Evolutionary conservation across 1,139 yeast species (phyloP).

Genomic region (Taphrina confusa): DNA sequence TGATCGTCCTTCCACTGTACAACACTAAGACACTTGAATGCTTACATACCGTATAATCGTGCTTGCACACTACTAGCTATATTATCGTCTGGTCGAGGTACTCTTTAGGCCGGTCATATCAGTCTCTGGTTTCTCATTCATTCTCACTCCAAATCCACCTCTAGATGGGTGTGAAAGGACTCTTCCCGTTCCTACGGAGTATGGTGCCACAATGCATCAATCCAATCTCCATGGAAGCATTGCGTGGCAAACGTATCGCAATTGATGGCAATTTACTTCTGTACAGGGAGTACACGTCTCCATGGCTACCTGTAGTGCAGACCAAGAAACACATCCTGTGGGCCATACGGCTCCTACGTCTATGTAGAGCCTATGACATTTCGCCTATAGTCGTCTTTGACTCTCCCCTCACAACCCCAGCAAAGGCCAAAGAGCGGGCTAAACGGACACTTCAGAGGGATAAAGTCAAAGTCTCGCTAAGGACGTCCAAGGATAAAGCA

Average conservation of each 20-base stretch:
- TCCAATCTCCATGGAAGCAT: neutral
- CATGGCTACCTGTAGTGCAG: constrained; percentile 11
- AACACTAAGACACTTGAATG: too few relatives aligned
- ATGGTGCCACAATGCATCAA: constrained; percentile 2
- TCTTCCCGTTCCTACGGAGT: constrained; percentile 13
- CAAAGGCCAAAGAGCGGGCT: constrained; percentile 31
- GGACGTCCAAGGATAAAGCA: constrained; percentile 1
- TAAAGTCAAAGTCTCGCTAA: neutral
- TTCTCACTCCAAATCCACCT: neutral
- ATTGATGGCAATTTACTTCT: constrained; percentile 27
- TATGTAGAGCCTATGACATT: constrained; percentile 9
- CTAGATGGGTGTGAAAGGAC: constrained; percentile 29
- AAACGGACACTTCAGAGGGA: constrained; percentile 3
- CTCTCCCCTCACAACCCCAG: constrained; percentile 25
- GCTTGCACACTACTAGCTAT: too few relatives aligned
- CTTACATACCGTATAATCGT: too few relatives aligned
- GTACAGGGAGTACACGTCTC: constrained; percentile 27
- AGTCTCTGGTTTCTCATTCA: too few relatives aligned
- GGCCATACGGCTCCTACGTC: constrained; percentile 15
- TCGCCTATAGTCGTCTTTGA: constrained; percentile 29
- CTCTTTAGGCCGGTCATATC: too few relatives aligned
- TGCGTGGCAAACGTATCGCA: constrained; percentile 23
- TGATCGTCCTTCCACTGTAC: too few relatives aligned
- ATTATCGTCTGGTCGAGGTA: too few relatives aligned
- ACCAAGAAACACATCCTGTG: constrained; percentile 14